A percentile compares a stretch with the other conserved stretches of the same genome.
These are phyloP conservation scores for Lactarius psammicola DNA, from an alignment of 768 basidiomycete species.

Conservation along the genomic window DNA sequence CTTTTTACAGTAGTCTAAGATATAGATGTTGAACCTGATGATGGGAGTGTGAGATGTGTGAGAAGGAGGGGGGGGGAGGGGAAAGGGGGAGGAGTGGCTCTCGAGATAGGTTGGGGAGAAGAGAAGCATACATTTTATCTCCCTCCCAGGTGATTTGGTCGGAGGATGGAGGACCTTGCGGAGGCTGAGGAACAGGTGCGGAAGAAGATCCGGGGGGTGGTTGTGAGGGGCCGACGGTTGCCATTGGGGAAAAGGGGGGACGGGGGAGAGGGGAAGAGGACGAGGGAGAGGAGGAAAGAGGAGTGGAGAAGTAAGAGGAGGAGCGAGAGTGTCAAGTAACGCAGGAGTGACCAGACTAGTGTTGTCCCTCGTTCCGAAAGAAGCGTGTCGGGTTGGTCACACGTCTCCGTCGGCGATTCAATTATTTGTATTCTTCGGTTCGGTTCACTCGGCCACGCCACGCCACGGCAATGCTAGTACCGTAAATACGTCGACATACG, in stretches of 20 bases:
- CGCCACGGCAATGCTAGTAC: background rate
- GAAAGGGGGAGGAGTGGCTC: background rate
- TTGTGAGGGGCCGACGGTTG: constrained; percentile 23
- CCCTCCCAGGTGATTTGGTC: constrained; percentile 68
- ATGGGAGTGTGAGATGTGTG: constrained; percentile 4
- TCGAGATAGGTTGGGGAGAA: constrained; percentile 11
- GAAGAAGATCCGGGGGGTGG: constrained; percentile 18
- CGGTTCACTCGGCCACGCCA: background rate
- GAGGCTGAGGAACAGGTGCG: constrained; percentile 24
- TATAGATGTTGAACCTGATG: constrained; percentile 84
- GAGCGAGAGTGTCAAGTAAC: constrained; percentile 18
- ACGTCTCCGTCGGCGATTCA: constrained; percentile 16
- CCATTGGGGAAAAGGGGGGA: constrained; percentile 14
- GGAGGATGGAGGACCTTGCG: constrained; percentile 21
- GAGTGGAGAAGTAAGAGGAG: constrained; percentile 8
- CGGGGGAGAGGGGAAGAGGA: background rate
- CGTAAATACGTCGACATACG: background rate
- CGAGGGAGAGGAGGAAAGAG: background rate
- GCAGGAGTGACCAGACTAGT: constrained; percentile 4
- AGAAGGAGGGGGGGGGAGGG: constrained; percentile 36
- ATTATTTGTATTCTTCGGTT: constrained; percentile 21
- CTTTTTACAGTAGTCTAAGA: constrained; percentile 81
- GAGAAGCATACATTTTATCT: constrained; percentile 67
- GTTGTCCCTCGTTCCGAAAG: background rate
- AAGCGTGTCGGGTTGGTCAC: constrained; percentile 11